phyloP scores from a whole-genome alignment of 352 stramenopile genomes.

The Globisporangium barbulae region DNA sequence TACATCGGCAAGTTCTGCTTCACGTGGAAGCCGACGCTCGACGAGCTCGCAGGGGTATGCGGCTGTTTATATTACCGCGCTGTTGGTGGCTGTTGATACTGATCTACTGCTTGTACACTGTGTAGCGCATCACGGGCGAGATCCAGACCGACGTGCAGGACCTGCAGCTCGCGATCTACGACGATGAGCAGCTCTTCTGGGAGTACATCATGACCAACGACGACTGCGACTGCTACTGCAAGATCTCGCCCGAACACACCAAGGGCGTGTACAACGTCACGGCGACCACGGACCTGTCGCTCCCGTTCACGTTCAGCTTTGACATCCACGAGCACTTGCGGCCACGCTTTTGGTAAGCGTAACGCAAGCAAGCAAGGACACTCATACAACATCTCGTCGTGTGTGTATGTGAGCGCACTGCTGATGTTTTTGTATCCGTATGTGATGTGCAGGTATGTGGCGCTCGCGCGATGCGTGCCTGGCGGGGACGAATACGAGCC shows the following conservation, averaged over 20 bases:
- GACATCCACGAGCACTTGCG: conserved; percentile 64
- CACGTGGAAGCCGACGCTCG: conserved; percentile 51
- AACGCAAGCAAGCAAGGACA: not conserved
- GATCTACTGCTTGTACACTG: not conserved
- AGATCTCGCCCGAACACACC: conserved; percentile 60
- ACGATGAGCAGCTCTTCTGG: conserved; percentile 80
- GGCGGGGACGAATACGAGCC: conserved; percentile 59
- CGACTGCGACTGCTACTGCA: conserved; percentile 66
- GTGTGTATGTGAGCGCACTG: not conserved
- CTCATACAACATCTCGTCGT: not conserved
- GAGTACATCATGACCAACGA: conserved; percentile 65
- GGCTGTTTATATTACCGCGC: not conserved
- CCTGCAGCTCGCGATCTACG: conserved; percentile 73
- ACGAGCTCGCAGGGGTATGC: conserved; percentile 53
- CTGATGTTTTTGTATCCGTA: not conserved
- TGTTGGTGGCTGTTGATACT: not conserved
- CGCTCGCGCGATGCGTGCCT: conserved; percentile 64
- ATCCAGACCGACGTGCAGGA: conserved; percentile 61
- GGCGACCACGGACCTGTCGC: conserved; percentile 34
- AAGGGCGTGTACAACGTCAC: conserved; percentile 72
- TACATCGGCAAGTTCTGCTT: conserved; percentile 86
- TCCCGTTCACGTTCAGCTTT: conserved; percentile 58
- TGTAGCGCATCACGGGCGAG: conserved; percentile 48
- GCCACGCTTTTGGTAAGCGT: conserved; percentile 53
- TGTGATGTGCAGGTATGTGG: conserved; percentile 35